Base-by-base conservation (phyloP, 495 filamentous ascomycete genomes). In the Bathelium albidoporum region DNA sequence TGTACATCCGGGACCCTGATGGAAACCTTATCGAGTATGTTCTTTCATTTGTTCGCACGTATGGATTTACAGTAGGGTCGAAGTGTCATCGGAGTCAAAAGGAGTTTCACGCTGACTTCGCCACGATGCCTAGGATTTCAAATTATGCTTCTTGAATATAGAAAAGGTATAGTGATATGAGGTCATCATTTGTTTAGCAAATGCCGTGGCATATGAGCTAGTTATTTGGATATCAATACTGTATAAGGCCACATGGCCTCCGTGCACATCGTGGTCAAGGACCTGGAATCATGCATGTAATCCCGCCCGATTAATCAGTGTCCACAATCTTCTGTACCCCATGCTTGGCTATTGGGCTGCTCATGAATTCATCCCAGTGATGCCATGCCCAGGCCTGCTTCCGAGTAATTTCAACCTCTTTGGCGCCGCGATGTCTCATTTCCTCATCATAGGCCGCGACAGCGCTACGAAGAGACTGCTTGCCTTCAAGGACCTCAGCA, bases 21-120 rank as follows among this genome's bases (percentile, higher is more conserved):
- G 79, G 77, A 20, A 84, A 84, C 71, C 71, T 84, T 32, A 77
- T 84, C 59, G 81, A 83, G 80, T 82, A 26, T 87, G 82, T 62
- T 29, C 9, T 18, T 29, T 26, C 9, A 26, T 12, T n/a, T 20
- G 2, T 55, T 9, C 22, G 5, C n/a, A n/a, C n/a, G 49, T 29
- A 26, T 29, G 29, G 9, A 11, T 5, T 9, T 0, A 2, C 24
- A 11, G 5, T 9, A 2, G 22, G 7, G 12, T n/a, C 24, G 24
- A 55, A 20, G n/a, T n/a, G n/a, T n/a, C n/a, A n/a, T n/a, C n/a
- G n/a, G n/a, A n/a, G n/a, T n/a, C n/a, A n/a, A n/a, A n/a, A 28
- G 10, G 49, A 9, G 12, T 29, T 10, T 3, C 24, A 55, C 29
- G 49, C 49, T 55, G 16, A 55, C 29, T 55, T 28, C 24, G 16